A percentile compares a stretch with the other conserved stretches of the same genome.
phyloP scores from a whole-genome alignment of 331 rosid genomes.

The Quercus tomentella region DNA sequence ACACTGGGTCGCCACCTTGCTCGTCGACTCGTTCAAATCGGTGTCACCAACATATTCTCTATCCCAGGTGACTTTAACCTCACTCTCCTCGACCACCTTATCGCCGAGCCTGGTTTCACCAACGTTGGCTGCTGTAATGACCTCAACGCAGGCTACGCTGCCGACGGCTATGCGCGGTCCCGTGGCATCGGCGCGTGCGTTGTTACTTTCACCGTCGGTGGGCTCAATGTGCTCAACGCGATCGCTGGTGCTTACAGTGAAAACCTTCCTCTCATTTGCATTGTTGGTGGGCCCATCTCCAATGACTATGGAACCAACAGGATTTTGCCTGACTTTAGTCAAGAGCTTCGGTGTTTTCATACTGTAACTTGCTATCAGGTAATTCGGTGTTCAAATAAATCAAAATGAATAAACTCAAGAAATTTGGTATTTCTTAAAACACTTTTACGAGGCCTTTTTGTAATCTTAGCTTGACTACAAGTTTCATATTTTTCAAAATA shows the following conservation, averaged over 20 bases:
- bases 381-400: too few relatives aligned
- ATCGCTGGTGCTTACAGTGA: constrained; percentile 97
- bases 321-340: constrained; percentile 82
- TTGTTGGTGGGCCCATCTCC: constrained; percentile 92
- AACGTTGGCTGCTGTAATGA: constrained; percentile 90
- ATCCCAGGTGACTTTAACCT: constrained; percentile 98
- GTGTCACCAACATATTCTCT: constrained; percentile 80
- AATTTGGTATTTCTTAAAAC: too few relatives aligned
- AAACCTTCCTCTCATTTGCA: constrained; percentile 75
- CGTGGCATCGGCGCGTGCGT: constrained; percentile 98
- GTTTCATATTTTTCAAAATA: too few relatives aligned
- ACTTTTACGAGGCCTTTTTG: too few relatives aligned
- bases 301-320: constrained; percentile 83
- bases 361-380: constrained; percentile 93
- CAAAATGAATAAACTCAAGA: too few relatives aligned
- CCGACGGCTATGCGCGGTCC: constrained; percentile 82
- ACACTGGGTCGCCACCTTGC: constrained; percentile 95
- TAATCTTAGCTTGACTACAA: too few relatives aligned
- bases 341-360: constrained; percentile 86
- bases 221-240: constrained; percentile 79
- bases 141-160: constrained; percentile 94
- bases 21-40: constrained; percentile 70
- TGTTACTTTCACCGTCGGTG: constrained; percentile 88
- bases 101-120: constrained; percentile 72
- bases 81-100: constrained; percentile 78